phyloP scores from a whole-genome alignment of 345 rosid genomes.

The Eucalyptus erythrocorys region DNA sequence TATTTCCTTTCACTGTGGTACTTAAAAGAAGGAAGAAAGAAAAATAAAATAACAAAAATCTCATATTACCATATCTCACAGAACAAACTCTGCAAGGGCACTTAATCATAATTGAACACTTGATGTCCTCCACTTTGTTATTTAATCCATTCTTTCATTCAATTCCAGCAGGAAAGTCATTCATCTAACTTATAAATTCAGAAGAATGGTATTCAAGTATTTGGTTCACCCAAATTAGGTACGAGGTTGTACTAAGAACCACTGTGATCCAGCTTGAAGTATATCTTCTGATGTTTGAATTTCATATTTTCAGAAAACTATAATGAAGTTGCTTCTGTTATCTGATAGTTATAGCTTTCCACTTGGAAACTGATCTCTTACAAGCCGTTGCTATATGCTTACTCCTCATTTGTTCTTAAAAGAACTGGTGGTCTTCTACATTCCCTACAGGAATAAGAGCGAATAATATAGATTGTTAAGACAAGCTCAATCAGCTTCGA shows the following conservation, averaged over 20 bases:
- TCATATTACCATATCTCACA: neutral
- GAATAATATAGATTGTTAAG: neutral
- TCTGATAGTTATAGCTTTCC: neutral
- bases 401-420: neutral
- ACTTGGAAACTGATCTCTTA: neutral
- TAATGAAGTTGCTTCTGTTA: neutral
- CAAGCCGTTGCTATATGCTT: neutral
- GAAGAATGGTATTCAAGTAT: neutral
- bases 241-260: neutral
- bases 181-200: neutral
- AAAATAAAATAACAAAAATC: neutral
- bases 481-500: neutral
- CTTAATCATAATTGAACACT: neutral
- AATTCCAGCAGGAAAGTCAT: neutral
- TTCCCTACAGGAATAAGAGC: neutral
- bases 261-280: neutral
- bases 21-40: neutral
- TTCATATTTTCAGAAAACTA: neutral
- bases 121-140: neutral
- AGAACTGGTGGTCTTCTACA: neutral
- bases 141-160: neutral
- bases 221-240: neutral
- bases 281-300: neutral
- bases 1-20: neutral
- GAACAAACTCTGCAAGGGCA: neutral